Base-by-base conservation (phyloP, 1,284 basidiomycete genomes). In the Apiotrichum akiyoshidainum region DNA sequence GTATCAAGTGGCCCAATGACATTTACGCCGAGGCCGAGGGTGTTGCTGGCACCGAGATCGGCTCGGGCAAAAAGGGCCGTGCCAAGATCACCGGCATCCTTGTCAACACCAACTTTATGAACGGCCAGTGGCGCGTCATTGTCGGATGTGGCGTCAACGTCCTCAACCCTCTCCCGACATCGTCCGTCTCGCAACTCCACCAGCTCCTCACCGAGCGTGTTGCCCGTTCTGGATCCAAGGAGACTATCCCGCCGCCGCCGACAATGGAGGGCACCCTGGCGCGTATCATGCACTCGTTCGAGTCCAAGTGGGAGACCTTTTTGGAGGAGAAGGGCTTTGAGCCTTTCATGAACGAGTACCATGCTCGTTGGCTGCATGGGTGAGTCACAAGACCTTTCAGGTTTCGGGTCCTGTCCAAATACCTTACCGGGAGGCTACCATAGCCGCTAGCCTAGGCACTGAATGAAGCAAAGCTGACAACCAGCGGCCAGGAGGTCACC, bases 1-100 rank as follows among this genome's bases (percentile, higher is more conserved):
- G 86, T 49, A 81, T 99, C 55, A 99, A 99, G 77, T 99, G 96
- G 96, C 95, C 95, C 13, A 99, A 99, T 71, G 95, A 99, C 71
- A 80, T 99, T 9, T 99, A 98, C 70, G 88, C 86, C 2, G 82
- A 80, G 39, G 68, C 70, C 11, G 79, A 80, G 10, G 80, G 79
- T 8, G 80, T 78, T 9, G 72, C 74, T 2, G 71, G 73, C 21
- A 68, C 69, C 0, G 60, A 66, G 44, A 63, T 68, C 9, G 72
- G 72, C 22, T 53, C 61, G 12, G 74, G 74, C 48, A 73, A 81
- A 64, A 82, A 80, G 66, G 87, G 75, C 6, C 65, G 62, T 52
- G 77, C 73, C 71, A 97, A 97, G 77, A 79, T 96, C 37, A 92
- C 90, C 0, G 95, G 96, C 0, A 89, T 98, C 26, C 80, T 99